A percentile compares a stretch with the other conserved stretches of the same genome.
Conservation (phyloP, 2,329 filamentous ascomycete genomes). For the Fusarium devonianum region DNA sequence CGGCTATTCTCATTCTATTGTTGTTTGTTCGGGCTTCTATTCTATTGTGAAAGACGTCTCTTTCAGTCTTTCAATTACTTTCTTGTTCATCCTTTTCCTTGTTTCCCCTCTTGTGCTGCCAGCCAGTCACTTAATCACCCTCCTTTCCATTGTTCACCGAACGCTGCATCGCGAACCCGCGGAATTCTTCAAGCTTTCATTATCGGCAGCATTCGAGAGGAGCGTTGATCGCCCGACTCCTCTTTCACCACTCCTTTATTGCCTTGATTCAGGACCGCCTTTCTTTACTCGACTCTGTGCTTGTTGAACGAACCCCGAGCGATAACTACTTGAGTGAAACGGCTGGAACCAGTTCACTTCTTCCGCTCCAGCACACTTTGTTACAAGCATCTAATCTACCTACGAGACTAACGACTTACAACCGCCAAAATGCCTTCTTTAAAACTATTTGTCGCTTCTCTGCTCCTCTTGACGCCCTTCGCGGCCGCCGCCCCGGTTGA, state of each 20-base stretch:
- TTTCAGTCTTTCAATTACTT: constrained; percentile 35
- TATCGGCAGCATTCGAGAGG: constrained; percentile 39
- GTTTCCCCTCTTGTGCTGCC: constrained; percentile 32
- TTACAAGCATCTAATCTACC: constrained; percentile 21
- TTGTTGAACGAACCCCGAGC: constrained; percentile 33
- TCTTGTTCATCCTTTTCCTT: constrained; percentile 36
- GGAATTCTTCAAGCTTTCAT: constrained; percentile 26
- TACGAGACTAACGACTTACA: constrained; percentile 19
- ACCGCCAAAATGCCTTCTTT: constrained; percentile 40
- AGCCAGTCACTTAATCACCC: constrained; percentile 41
- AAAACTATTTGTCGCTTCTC: constrained; percentile 35
- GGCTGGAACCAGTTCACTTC: constrained; percentile 43
- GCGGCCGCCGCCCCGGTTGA: constrained; percentile 40
- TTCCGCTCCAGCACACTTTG: constrained; percentile 28
- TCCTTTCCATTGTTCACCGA: constrained; percentile 31
- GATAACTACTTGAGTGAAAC: constrained; percentile 37
- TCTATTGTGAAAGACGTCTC: constrained; percentile 38
- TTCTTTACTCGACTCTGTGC: constrained; percentile 23
- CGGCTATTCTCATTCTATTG: constrained; percentile 41
- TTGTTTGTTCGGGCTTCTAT: constrained; percentile 37
- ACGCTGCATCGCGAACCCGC: constrained; percentile 28
- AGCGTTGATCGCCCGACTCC: constrained; percentile 45
- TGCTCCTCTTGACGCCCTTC: constrained; percentile 40
- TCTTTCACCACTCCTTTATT: constrained; percentile 36
- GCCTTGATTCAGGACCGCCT: constrained; percentile 19